Evolutionary conservation across 2,329 filamentous ascomycete species (phyloP), one percentile per base, ranked within the genome.

Genomic region (Epichloe bromicola): DNA sequence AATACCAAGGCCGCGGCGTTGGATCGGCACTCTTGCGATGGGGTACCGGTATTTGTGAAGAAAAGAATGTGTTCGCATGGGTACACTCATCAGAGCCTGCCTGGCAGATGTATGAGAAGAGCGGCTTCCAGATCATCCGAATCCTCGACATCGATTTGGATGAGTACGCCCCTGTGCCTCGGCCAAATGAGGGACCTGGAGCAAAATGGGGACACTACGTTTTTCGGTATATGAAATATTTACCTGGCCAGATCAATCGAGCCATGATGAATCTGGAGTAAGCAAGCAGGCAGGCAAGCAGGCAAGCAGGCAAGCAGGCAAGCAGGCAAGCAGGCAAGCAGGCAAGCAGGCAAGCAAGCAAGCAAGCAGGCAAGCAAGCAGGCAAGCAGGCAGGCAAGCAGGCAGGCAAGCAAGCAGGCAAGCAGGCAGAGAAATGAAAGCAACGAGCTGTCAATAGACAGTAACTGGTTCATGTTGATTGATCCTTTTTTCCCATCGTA

Each of bases 51-150:
- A 55, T 60, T 5, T 63, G 62, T 46, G 64, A 67, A 44, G 48
- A 57, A 5, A 49, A 58, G 33, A 54, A 56, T 3, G 60, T 59
- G 8, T 63, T 66, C 41, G 60, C 59, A 36, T 67, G 65, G 65
- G 65, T 65, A 45, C 63, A 67, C 51, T 62, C 65, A 15, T 67
- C 64, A 6, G 63, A 65, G 51, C 57, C 56, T 5, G 63, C 56
- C 1, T 63, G 58, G 56, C 48, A 30, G n/a, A 55, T 62, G 50
- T 68, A 65, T 40, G 55, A 55, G 37, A 63, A 61, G 53, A 55
- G 55, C 33, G 64, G 63, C 1, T 67, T 65, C 42, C 56, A 59
- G 46, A 53, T 60, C 7, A 58, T 62, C 7, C 60, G 61, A 6
- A 57, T 46, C 14, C 56, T 67, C 15, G 60, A 62, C 14, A 38